A percentile compares a stretch with the other conserved stretches of the same genome.
These are phyloP conservation scores for Cupressus sempervirens DNA, from an alignment of 75 land plant genomes.

Conservation along the genomic window DNA sequence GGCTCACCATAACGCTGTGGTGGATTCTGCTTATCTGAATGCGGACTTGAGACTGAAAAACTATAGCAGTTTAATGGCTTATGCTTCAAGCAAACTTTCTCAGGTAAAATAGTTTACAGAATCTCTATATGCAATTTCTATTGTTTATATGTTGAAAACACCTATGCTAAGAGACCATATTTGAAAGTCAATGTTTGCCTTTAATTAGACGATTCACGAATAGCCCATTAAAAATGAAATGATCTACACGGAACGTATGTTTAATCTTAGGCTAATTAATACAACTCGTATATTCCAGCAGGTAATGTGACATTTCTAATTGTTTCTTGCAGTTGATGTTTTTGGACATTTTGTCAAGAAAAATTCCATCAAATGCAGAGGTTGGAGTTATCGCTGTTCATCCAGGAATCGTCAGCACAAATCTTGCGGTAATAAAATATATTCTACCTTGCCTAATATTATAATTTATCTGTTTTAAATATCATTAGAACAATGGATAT, in stretches of 20 bases:
- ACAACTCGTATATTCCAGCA: too few relatives aligned
- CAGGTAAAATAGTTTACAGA: slow-evolving; percentile 15
- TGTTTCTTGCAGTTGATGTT: slow-evolving; percentile 21
- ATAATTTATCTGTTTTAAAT: not conserved
- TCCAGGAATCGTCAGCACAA: slow-evolving; percentile 29
- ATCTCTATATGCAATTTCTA: too few relatives aligned
- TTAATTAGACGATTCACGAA: too few relatives aligned
- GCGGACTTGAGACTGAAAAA: not conserved
- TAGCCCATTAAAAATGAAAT: too few relatives aligned
- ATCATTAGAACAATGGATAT: not conserved
- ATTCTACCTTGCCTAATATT: not conserved
- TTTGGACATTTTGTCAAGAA: slow-evolving; percentile 7
- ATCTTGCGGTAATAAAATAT: not conserved
- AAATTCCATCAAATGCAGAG: slow-evolving; percentile 7
- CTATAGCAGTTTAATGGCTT: slow-evolving; percentile 16
- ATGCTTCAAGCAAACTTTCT: slow-evolving; percentile 33
- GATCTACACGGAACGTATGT: too few relatives aligned
- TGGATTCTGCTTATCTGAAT: slow-evolving; percentile 25
- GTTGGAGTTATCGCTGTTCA: slow-evolving; percentile 21
- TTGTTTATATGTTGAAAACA: too few relatives aligned
- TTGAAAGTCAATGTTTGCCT: too few relatives aligned
- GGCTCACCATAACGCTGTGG: slow-evolving; percentile 23
- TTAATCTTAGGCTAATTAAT: too few relatives aligned
- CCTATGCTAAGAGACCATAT: too few relatives aligned
- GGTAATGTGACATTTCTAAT: too few relatives aligned